Evolutionary conservation across 108 stramenopile genomes (phyloP), one percentile per base, ranked within the genome.

Genomic region (Skeletonema tropicum): DNA sequence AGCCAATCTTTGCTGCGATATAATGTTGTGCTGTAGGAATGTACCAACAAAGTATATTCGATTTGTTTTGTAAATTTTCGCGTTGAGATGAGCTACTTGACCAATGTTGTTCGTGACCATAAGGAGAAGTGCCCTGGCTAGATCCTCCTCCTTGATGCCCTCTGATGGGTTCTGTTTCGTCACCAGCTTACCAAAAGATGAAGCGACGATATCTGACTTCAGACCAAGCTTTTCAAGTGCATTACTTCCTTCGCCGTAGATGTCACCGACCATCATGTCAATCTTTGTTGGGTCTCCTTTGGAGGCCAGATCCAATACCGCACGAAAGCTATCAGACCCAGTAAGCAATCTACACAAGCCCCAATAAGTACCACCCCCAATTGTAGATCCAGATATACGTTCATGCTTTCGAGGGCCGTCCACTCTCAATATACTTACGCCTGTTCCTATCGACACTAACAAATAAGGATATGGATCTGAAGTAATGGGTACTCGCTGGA

Each of bases 61-160:
- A 17, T 76, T 64, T 25, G 95, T 96, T 17, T 91, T 85, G 87
- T 94, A 80, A 5, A 97, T 83, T 62, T 93, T 77, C 29, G 99
- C 99, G 81, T 96, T 97, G 14, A 99, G 75, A 71, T 98, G 95
- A 1, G 98, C 97, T 5, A 98, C 93, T 84, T 98, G 95, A 12
- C 97, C 98, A 82, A 99, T 98, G 74, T 99, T 98, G 83, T 97
- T 98, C 13, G 99, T 98, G 7, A 98, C 92, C 98, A 99, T 98
- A 48, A 98, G 82, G 26, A 99, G 75, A 8, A 98, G 69, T 4
- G 98, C 98, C n/a, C 94, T 84, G 0, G 97, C 97, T 64, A 99
- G 72, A 83, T 99, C 99, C 61, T 97, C 95, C 77, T 98, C 90
- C 42, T 85, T 86, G 57, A 95, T 64, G 4, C 90, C 91, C 26